These are phyloP conservation scores for Lumnitzera racemosa DNA, from an alignment of 345 rosid species.

Conservation along the genomic window DNA sequence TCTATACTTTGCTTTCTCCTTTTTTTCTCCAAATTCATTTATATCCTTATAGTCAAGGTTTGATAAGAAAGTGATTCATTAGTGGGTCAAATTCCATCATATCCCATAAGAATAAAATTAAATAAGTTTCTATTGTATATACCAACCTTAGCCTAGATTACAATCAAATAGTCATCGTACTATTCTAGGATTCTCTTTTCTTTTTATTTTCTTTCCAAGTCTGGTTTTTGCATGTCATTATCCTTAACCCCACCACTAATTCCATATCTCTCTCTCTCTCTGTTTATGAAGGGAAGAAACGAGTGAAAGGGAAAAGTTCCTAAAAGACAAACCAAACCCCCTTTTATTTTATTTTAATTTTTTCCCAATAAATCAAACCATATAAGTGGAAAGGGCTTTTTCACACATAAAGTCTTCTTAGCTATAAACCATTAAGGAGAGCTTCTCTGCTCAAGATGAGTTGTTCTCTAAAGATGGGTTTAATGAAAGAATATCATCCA, in stretches of 20 bases:
- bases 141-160: background rate
- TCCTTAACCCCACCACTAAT: conserved; percentile 43
- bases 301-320: background rate
- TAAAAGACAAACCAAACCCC: conserved; percentile 16
- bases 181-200: conserved; percentile 58
- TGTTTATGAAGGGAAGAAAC: conserved; percentile 10
- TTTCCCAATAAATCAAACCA: conserved; percentile 45
- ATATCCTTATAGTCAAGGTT: conserved; percentile 14
- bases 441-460: background rate
- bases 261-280: conserved; percentile 14
- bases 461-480: background rate
- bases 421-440: conserved; percentile 21
- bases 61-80: conserved; percentile 3
- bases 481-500: background rate
- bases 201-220: conserved; percentile 15
- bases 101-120: background rate
- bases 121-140: background rate
- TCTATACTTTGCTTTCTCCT: background rate
- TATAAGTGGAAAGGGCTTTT: conserved; percentile 23
- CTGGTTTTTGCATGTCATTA: conserved; percentile 37
- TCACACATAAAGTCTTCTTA: conserved; percentile 35
- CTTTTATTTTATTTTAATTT: background rate
- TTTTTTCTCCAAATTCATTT: background rate
- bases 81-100: conserved; percentile 25
- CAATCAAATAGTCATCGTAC: conserved; percentile 7